Evolutionary conservation across 257 asterid genomes (phyloP).

Genomic region (Penstemon barbatus): DNA sequence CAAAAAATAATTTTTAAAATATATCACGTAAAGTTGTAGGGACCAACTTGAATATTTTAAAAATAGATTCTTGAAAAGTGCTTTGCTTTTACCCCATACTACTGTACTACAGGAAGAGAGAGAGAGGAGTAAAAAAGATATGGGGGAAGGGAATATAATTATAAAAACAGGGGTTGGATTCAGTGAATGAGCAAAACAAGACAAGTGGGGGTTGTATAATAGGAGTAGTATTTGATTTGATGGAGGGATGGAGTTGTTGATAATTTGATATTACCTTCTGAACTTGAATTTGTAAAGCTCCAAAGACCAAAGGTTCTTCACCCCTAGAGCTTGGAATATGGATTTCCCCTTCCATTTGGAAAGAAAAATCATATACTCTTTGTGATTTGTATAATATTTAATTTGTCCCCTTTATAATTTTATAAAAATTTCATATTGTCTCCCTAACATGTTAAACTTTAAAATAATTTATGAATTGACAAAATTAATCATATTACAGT

Average conservation of each 20-base stretch:
- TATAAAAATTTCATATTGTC: too few relatives aligned
- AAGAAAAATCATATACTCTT: too few relatives aligned
- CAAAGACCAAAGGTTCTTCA: slow-evolving; percentile 38
- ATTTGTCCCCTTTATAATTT: too few relatives aligned
- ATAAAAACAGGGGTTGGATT: slow-evolving; percentile 30
- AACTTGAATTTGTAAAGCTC: slow-evolving; percentile 28
- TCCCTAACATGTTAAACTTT: too few relatives aligned
- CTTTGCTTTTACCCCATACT: too few relatives aligned
- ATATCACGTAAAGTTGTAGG: too few relatives aligned
- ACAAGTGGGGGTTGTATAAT: slow-evolving; percentile 34
- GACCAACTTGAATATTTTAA: too few relatives aligned
- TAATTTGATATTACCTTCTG: background rate
- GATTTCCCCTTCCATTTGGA: background rate
- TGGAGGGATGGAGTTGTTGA: background rate
- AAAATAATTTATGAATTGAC: too few relatives aligned
- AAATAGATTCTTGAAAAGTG: too few relatives aligned
- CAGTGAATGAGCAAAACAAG: slow-evolving; percentile 42
- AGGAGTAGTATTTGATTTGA: background rate
- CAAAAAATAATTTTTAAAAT: too few relatives aligned
- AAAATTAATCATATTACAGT: too few relatives aligned
- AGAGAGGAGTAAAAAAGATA: background rate
- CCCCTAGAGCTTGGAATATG: slow-evolving; percentile 25
- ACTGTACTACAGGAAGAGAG: background rate
- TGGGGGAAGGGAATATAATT: background rate
- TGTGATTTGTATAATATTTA: too few relatives aligned